A percentile compares a stretch with the other conserved stretches of the same genome.
These are phyloP conservation scores for Aureobasidium subglaciale DNA, from an alignment of 2,329 filamentous ascomycete genomes.

Conservation along the genomic window DNA sequence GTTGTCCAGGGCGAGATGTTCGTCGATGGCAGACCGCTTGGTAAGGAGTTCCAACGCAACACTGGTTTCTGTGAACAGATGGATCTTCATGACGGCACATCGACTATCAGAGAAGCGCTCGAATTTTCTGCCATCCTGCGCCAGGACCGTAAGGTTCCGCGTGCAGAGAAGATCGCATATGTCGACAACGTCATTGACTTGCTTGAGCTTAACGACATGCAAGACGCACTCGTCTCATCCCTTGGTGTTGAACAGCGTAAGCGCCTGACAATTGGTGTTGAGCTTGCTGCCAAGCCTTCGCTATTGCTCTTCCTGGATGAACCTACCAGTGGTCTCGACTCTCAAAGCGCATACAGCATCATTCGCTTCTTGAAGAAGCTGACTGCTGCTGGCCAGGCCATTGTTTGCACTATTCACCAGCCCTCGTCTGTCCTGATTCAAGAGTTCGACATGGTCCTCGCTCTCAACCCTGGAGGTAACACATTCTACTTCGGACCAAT, in stretches of 20 bases:
- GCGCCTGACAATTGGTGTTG: constrained; percentile 65
- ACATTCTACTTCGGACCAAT: constrained; percentile 69
- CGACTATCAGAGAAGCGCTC: constrained; percentile 60
- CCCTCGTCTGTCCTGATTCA: constrained; percentile 62
- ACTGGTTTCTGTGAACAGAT: constrained; percentile 68
- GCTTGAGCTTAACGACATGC: constrained; percentile 57
- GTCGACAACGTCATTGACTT: constrained; percentile 60
- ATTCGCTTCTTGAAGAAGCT: constrained; percentile 63
- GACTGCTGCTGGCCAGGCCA: constrained; percentile 58
- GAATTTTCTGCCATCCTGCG: constrained; percentile 62
- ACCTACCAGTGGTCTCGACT: constrained; percentile 64
- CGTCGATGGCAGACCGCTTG: constrained; percentile 59
- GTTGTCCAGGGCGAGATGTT: constrained; percentile 62
- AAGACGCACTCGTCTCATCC: constrained; percentile 59
- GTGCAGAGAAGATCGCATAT: constrained; percentile 57
- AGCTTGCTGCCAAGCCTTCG: constrained; percentile 62
- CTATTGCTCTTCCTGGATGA: constrained; percentile 66
- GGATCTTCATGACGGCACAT: constrained; percentile 62
- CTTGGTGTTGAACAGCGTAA: constrained; percentile 65
- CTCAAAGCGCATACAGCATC: constrained; percentile 61
- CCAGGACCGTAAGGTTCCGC: constrained; percentile 49
- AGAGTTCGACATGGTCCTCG: constrained; percentile 67
- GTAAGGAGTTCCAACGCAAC: constrained; percentile 57
- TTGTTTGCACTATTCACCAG: constrained; percentile 69
- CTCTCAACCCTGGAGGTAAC: constrained; percentile 61